Base-by-base conservation (phyloP, 164 flowering plant genomes). In the Warburgia ugandensis region DNA sequence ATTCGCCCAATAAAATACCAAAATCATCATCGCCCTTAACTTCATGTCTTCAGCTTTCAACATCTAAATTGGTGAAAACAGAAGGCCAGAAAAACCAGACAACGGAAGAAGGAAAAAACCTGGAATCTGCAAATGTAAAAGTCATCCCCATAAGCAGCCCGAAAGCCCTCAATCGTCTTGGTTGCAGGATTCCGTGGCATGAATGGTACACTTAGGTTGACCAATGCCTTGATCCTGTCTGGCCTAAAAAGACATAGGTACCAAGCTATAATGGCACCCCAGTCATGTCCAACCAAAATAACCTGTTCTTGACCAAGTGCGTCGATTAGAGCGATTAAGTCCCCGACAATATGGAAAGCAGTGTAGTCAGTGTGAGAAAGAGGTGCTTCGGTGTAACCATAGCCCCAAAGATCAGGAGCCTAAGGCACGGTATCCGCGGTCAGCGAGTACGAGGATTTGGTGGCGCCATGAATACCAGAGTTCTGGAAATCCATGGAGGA, bases 241-340 rank as follows among this genome's bases (percentile, higher is more conserved):
- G 97, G 95, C 5, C 97, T 56, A 31, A 62, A 73, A 62, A 78
- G 41, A 56, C 84, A 74, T 16, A 89, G 52, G 35, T 57, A 10
- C 97, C 97, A 89, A 11, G 84, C 88, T 2, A 84, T 47, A 11
- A 51, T 0, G 0, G 97, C 92, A 0, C 97, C 97, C 92, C 85
- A 85, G 48, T 89, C 95, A 43, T 85, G 92, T 0, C 75, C 95
- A 13, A 85, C 97, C 23, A 86, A 79, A 51, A 81, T 81, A 28
- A 81, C 97, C 72, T 76, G 51, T 11, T 59, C 52, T 39, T 58
- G 42, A 62, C 62, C 87, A 13, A 84, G 67, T 2, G 60, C 55
- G 50, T 84, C 84, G 17, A 87, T 50, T 10, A 88, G 75, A 2
- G 63, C 86, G 11, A 83, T 52, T 25, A 84, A 55, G 39, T 82